phyloP scores from a whole-genome alignment of 305 asterid genomes.

The Fraxinus velutina region DNA sequence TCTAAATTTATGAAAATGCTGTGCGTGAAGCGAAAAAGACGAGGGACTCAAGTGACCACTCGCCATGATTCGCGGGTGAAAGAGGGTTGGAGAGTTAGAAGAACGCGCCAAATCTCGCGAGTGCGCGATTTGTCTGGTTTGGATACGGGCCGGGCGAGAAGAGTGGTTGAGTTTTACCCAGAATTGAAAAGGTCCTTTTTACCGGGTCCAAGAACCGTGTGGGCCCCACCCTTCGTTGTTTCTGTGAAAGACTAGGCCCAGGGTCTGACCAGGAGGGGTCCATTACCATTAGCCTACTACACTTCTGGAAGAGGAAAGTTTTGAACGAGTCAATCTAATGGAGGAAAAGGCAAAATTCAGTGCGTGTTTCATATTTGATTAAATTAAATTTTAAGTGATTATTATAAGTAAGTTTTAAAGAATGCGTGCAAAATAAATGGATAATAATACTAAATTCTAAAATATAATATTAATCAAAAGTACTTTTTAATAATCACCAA shows the following conservation, averaged over 20 bases:
- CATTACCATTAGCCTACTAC: not conserved
- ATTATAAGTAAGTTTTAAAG: not conserved
- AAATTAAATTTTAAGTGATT: not conserved
- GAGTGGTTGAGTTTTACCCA: not conserved
- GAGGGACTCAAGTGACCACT: slow-evolving; percentile 33
- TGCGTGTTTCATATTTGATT: not conserved
- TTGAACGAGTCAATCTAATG: not conserved
- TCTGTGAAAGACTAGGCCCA: not conserved
- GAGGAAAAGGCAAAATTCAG: not conserved
- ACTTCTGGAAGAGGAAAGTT: not conserved
- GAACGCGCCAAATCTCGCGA: slow-evolving; percentile 6
- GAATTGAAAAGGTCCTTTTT: not conserved
- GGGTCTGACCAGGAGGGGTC: not conserved
- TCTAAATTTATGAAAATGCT: slow-evolving; percentile 8
- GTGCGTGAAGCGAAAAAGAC: slow-evolving; percentile 38
- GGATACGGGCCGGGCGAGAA: not conserved
- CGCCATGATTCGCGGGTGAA: slow-evolving; percentile 34
- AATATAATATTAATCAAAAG: not conserved
- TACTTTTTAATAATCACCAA: not conserved
- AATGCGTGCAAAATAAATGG: not conserved
- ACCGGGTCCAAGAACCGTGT: not conserved
- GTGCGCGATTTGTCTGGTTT: not conserved
- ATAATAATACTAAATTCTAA: no score
- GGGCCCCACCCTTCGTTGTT: not conserved
- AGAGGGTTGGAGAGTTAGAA: slow-evolving; percentile 19